phyloP scores from a whole-genome alignment of 768 basidiomycete species.

The Grammothele lineata region DNA sequence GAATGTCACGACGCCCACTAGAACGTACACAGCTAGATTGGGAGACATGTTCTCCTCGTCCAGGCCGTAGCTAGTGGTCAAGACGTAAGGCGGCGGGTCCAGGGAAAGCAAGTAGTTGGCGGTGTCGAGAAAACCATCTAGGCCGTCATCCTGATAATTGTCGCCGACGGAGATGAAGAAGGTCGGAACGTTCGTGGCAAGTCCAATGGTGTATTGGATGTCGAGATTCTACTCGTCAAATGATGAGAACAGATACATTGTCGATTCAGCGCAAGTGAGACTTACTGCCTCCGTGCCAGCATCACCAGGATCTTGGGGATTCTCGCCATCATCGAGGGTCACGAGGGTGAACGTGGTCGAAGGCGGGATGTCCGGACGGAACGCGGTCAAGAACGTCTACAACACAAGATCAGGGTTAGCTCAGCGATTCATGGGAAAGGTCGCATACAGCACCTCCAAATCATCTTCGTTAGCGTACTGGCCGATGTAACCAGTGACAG shows the following conservation, averaged over 20 bases:
- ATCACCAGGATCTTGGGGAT: constrained; percentile 34
- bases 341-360: constrained; percentile 17
- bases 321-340: constrained; percentile 49
- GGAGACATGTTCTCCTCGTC: constrained; percentile 65
- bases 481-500: constrained; percentile 30
- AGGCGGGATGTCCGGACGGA: constrained; percentile 12
- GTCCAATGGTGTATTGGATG: constrained; percentile 25
- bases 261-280: constrained; percentile 21
- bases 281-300: constrained; percentile 56
- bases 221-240: constrained; percentile 20
- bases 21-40: constrained; percentile 40
- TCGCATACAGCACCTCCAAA: constrained; percentile 28
- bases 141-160: constrained; percentile 18
- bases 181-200: constrained; percentile 50
- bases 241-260: background rate
- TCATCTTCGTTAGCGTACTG: constrained; percentile 27
- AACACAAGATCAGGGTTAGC: constrained; percentile 22
- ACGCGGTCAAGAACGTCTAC: constrained; percentile 42
- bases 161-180: constrained; percentile 44
- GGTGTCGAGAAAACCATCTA: constrained; percentile 39
- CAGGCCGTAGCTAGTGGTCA: constrained; percentile 69
- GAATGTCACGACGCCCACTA: too few relatives aligned
- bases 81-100: constrained; percentile 46
- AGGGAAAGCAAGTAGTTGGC: constrained; percentile 48
- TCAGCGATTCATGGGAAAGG: background rate